These are phyloP conservation scores for Saccharomyces paradoxus DNA, from an alignment of 805 yeast species.

Conservation along the genomic window DNA sequence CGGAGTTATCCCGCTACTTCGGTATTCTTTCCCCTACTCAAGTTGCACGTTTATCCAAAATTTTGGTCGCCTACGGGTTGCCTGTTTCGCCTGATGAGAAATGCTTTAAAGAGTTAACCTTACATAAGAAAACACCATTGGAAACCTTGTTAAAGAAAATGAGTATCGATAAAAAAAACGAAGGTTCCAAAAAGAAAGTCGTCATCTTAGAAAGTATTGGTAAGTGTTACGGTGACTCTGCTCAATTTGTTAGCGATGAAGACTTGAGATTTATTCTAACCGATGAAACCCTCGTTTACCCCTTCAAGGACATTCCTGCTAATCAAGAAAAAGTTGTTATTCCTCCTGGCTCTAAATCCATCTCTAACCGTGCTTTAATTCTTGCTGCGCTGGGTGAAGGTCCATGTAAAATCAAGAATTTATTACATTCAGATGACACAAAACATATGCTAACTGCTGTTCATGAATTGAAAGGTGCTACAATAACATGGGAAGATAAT, in stretches of 20 bases:
- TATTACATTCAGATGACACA: slow-evolving; percentile 93
- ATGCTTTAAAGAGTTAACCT: slow-evolving; percentile 59
- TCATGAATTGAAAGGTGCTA: slow-evolving; percentile 69
- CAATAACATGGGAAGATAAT: slow-evolving; percentile 71
- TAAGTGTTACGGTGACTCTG: slow-evolving; percentile 78
- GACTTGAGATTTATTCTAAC: slow-evolving; percentile 77
- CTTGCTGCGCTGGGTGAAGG: slow-evolving; percentile 90
- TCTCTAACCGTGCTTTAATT: slow-evolving; percentile 88
- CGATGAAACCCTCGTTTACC: slow-evolving; percentile 65
- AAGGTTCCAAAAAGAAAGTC: slow-evolving; percentile 81
- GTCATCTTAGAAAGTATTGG: slow-evolving; percentile 82
- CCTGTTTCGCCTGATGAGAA: slow-evolving; percentile 76
- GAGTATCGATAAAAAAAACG: slow-evolving; percentile 96
- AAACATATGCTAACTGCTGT: slow-evolving; percentile 90
- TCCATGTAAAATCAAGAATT: slow-evolving; percentile 69
- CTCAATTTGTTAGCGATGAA: slow-evolving; percentile 73
- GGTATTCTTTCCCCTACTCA: slow-evolving; percentile 88
- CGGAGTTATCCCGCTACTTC: slow-evolving; percentile 86
- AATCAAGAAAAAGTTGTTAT: slow-evolving; percentile 37
- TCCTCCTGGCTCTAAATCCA: slow-evolving; percentile 97
- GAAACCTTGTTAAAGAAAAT: slow-evolving; percentile 68
- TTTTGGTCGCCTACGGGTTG: slow-evolving; percentile 75
- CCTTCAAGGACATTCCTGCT: slow-evolving; percentile 35
- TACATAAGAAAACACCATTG: slow-evolving; percentile 65
- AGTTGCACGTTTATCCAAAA: slow-evolving; percentile 79